phyloP scores from a whole-genome alignment of 768 basidiomycete species.

The Paxillus ammoniavirescens region DNA sequence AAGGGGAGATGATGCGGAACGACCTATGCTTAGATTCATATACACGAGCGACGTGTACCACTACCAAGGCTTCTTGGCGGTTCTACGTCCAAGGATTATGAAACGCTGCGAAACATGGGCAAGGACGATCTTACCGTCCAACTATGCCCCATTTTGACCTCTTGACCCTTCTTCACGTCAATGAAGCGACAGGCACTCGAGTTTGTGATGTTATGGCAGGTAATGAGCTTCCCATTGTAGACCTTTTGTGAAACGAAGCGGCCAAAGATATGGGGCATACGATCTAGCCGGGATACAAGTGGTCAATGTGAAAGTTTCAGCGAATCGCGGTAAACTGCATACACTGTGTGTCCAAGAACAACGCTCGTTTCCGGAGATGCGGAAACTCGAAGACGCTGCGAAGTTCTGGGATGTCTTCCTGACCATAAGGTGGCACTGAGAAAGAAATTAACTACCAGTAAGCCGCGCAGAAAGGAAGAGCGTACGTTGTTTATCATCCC shows the following conservation, averaged over 20 bases:
- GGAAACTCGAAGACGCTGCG: slow-evolving; percentile 72
- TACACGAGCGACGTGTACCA: slow-evolving; percentile 51
- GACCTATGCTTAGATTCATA: slow-evolving; percentile 44
- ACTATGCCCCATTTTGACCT: slow-evolving; percentile 30
- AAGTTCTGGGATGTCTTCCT: slow-evolving; percentile 63
- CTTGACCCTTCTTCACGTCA: slow-evolving; percentile 36
- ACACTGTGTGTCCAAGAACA: slow-evolving; percentile 77
- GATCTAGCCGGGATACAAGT: slow-evolving; percentile 45
- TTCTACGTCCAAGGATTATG: slow-evolving; percentile 47
- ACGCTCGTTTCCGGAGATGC: slow-evolving; percentile 48
- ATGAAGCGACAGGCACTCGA: slow-evolving; percentile 36
- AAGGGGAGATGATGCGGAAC: slow-evolving; percentile 76
- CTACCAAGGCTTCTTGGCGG: slow-evolving; percentile 46
- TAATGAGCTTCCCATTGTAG: slow-evolving; percentile 58
- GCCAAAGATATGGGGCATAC: slow-evolving; percentile 80
- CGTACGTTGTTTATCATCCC: slow-evolving; percentile 39
- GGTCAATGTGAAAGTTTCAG: neutral
- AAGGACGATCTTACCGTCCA: slow-evolving; percentile 29
- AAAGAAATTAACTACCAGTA: neutral
- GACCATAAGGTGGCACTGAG: slow-evolving; percentile 75
- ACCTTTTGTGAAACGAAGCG: slow-evolving; percentile 63
- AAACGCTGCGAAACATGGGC: neutral
- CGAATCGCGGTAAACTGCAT: slow-evolving; percentile 19
- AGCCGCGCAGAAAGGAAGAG: neutral
- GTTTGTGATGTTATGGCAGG: slow-evolving; percentile 46